A percentile compares a stretch with the other conserved stretches of the same genome.
Evolutionary conservation across 352 stramenopile species (phyloP).

Genomic region (Globisporangium sylvaticum): DNA sequence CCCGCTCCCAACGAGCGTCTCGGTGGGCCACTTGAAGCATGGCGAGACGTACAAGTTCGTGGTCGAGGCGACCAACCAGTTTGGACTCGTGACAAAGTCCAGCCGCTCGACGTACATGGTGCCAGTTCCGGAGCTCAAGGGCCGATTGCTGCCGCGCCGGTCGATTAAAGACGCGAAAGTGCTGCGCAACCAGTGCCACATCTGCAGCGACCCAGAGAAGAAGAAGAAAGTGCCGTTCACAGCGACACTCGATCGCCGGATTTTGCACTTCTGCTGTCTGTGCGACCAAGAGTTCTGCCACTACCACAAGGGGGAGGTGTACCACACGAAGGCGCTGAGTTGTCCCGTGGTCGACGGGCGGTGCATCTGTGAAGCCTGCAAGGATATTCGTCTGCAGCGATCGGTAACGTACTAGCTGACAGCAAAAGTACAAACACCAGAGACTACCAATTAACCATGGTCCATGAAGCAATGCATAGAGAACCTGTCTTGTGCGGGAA

Average conservation of each 20-base stretch:
- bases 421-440: neutral
- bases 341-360: constrained; percentile 75
- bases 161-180: constrained; percentile 33
- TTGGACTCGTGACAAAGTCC: constrained; percentile 68
- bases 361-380: constrained; percentile 72
- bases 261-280: constrained; percentile 79
- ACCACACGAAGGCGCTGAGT: constrained; percentile 73
- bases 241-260: constrained; percentile 56
- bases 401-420: constrained; percentile 38
- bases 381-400: constrained; percentile 55
- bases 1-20: constrained; percentile 59
- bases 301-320: constrained; percentile 76
- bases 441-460: neutral
- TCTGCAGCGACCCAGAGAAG: constrained; percentile 59
- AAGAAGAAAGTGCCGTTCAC: constrained; percentile 69
- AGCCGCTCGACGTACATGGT: constrained; percentile 86
- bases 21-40: constrained; percentile 57
- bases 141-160: constrained; percentile 43
- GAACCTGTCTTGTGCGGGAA: neutral
- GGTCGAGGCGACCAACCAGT: constrained; percentile 78
- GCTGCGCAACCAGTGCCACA: constrained; percentile 65
- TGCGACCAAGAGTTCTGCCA: constrained; percentile 84
- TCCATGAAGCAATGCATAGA: neutral
- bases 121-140: constrained; percentile 67
- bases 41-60: constrained; percentile 86